Percentiles rank a stretch among this genome's conserved stretches.
Evolutionary conservation across 306 rosid genomes (phyloP).

Genomic region (Adenanthera pavonina): DNA sequence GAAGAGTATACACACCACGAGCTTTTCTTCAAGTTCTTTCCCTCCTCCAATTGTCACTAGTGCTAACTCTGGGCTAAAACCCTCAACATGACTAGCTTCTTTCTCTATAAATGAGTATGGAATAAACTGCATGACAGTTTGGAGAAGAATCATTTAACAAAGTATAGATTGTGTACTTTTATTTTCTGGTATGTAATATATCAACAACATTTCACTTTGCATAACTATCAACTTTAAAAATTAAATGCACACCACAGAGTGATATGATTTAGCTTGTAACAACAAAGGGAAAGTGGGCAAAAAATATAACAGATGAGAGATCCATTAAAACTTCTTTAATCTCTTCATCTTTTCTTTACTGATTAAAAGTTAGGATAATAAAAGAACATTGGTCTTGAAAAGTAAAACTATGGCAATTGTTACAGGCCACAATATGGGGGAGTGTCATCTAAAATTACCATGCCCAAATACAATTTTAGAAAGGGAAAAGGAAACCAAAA

Average conservation of each 20-base stretch:
- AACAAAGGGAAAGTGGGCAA: not conserved
- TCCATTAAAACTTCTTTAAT: not conserved
- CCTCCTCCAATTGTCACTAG: constrained; percentile 96
- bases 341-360: not conserved
- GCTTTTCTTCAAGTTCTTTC: constrained; percentile 97
- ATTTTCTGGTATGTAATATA: not conserved
- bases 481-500: not conserved
- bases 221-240: not conserved
- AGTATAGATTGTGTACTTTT: not conserved
- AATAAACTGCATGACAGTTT: constrained; percentile 70
- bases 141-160: constrained; percentile 30
- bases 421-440: not conserved
- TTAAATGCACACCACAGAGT: not conserved
- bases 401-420: not conserved
- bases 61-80: constrained; percentile 95
- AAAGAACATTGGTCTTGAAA: not conserved
- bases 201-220: constrained; percentile 24
- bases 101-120: constrained; percentile 95
- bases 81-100: constrained; percentile 98
- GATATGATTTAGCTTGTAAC: not conserved
- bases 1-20: constrained; percentile 68
- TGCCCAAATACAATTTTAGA: not conserved
- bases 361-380: not conserved
- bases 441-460: not conserved
- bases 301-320: not conserved